phyloP scores from a whole-genome alignment of 129 eudicot species.

The Heracleum sosnowskyi region DNA sequence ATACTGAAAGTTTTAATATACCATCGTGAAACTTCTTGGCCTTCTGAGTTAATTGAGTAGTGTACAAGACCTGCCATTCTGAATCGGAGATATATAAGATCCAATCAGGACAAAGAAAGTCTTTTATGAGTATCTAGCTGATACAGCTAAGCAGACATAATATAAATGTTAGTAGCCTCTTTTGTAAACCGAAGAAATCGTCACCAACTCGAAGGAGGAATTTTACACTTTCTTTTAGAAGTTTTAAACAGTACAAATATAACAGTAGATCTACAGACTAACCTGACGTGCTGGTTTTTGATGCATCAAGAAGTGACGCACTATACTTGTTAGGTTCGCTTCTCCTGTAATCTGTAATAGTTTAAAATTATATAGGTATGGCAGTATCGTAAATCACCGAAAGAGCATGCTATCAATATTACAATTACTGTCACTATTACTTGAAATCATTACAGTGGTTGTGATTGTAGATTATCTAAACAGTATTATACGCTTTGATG shows the following conservation, averaged over 20 bases:
- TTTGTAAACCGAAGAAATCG: background rate
- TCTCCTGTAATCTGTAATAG: conserved; percentile 61
- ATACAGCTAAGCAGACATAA: background rate
- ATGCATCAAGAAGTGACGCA: conserved; percentile 39
- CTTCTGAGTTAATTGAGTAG: conserved; percentile 76
- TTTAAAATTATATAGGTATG: conserved; percentile 10
- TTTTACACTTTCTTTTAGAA: background rate
- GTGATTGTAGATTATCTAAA: background rate
- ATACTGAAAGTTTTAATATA: conserved; percentile 33
- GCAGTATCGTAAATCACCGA: conserved; percentile 6
- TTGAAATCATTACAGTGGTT: background rate
- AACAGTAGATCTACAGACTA: conserved; percentile 4
- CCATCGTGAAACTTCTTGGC: conserved; percentile 92
- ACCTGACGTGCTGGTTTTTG: conserved; percentile 47
- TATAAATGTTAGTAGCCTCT: background rate
- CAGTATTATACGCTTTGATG: conserved; percentile 9
- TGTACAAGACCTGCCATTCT: conserved; percentile 96
- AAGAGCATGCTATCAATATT: background rate
- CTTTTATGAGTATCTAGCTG: background rate
- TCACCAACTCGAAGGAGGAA: background rate
- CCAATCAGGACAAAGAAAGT: conserved; percentile 5
- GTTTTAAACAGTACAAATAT: background rate
- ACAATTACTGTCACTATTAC: background rate
- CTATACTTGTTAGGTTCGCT: conserved; percentile 47
- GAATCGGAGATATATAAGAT: conserved; percentile 11